phyloP scores from a whole-genome alignment of 306 rosid genomes.

The Rubus idaeus region DNA sequence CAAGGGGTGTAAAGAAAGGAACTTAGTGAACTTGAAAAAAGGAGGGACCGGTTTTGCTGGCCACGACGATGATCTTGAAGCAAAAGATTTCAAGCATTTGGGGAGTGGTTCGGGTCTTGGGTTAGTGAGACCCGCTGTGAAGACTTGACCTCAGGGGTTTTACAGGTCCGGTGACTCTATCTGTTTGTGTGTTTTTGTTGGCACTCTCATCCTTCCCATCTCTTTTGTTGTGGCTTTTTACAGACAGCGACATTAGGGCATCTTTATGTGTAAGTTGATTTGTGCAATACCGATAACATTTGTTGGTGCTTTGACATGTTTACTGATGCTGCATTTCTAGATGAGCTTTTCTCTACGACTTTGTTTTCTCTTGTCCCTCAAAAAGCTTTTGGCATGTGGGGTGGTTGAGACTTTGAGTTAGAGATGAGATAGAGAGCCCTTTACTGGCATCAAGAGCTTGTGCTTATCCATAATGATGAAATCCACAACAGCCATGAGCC shows the following conservation, averaged over 20 bases:
- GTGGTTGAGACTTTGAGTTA: background rate
- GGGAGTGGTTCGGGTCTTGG: slow-evolving; percentile 98
- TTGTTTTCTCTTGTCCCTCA: background rate
- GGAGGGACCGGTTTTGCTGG: slow-evolving; percentile 94
- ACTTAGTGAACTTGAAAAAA: slow-evolving; percentile 72
- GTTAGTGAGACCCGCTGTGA: slow-evolving; percentile 82
- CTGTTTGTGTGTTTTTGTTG: background rate
- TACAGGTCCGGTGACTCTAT: background rate
- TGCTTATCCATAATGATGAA: slow-evolving; percentile 14
- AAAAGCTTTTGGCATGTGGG: slow-evolving; percentile 11
- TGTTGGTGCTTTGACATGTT: background rate
- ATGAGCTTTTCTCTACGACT: background rate
- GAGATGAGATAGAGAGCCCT: background rate
- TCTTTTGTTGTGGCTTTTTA: background rate
- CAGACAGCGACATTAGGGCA: background rate
- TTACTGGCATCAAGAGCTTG: background rate
- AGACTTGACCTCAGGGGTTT: slow-evolving; percentile 43
- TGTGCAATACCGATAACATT: background rate
- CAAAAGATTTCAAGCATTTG: slow-evolving; percentile 90
- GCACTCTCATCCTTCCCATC: background rate
- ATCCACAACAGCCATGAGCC: slow-evolving; percentile 19
- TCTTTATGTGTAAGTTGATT: background rate
- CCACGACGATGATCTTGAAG: slow-evolving; percentile 89
- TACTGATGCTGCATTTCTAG: background rate
- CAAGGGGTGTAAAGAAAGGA: slow-evolving; percentile 78